Evolutionary conservation across 768 basidiomycete species (phyloP), one percentile per base, ranked within the genome.

Genomic region (Rhodocollybia butyracea): DNA sequence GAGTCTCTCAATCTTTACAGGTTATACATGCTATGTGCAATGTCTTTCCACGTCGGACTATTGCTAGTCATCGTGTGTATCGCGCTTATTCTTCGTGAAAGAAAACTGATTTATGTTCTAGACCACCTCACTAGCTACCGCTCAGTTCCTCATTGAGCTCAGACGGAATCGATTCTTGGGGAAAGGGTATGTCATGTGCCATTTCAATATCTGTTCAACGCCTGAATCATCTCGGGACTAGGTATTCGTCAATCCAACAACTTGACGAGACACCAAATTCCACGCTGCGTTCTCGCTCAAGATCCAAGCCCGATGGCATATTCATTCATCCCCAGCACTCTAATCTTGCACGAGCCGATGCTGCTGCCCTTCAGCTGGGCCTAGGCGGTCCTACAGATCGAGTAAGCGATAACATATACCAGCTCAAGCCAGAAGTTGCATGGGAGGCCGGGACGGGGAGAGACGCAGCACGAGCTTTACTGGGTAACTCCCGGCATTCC

Each of bases 11-110:
- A 50, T 29, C n/a, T n/a, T n/a, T n/a, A 10, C 51, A 89, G 87
- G 54, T 68, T 80, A 57, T 89, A 89, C 63, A 89, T 90, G 86
- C 76, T 90, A 15, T 72, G 85, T 50, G 78, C 83, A 24, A 89
- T 89, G 86, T 82, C 86, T 21, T 81, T 85, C 59, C 80, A 88
- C 53, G 54, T 82, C n/a, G 79, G 83, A 32, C 64, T 85, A 24
- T 73, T 86, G 29, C 52, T 81, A 36, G 66, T 80, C 24, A 75
- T 78, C 46, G 84, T 83, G 63, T 62, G 78, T 59, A 42, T n/a
- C 19, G 32, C 32, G 26, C 26, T 45, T 24, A 27, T 29, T 29
- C 13, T 0, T 29, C 3, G 27, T 27, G 43, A 45, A 29, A 15
- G 26, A 15, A 47, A 59, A n/a, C 45, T 36, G 10, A 51, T 51